Evolutionary conservation across 176 grass and related monocot species (phyloP).

Genomic region (Bothriochloa decipiens): DNA sequence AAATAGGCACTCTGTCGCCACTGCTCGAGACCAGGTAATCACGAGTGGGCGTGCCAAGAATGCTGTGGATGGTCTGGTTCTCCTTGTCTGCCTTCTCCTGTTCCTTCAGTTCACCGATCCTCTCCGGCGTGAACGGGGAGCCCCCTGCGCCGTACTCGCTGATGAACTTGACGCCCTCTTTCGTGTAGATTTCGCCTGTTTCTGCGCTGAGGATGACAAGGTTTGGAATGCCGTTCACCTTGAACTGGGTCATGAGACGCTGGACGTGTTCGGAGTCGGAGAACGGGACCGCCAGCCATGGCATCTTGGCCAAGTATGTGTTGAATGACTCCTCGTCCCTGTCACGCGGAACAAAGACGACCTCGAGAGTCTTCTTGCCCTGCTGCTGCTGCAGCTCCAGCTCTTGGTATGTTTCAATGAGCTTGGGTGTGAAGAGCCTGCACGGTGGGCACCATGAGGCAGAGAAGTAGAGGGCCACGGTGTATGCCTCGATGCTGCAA

Average conservation of each 20-base stretch:
- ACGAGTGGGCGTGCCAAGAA: slow-evolving; percentile 53
- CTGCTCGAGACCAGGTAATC: slow-evolving; percentile 64
- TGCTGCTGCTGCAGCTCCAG: slow-evolving; percentile 13
- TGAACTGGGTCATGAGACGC: slow-evolving; percentile 38
- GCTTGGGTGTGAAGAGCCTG: slow-evolving; percentile 59
- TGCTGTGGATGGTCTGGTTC: slow-evolving; percentile 62
- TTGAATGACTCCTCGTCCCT: slow-evolving; percentile 55
- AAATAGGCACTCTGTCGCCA: slow-evolving; percentile 61
- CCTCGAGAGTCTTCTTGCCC: slow-evolving; percentile 40
- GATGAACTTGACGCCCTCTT: slow-evolving; percentile 49
- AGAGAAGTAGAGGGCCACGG: slow-evolving; percentile 79
- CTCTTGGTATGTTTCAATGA: slow-evolving; percentile 62
- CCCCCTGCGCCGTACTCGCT: slow-evolving; percentile 54
- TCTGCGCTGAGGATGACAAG: slow-evolving; percentile 56
- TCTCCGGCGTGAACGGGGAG: slow-evolving; percentile 74
- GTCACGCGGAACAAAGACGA: slow-evolving; percentile 55
- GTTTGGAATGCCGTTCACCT: slow-evolving; percentile 54
- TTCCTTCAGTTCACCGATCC: slow-evolving; percentile 57
- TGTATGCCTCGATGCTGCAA: slow-evolving; percentile 45
- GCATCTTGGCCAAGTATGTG: slow-evolving; percentile 65
- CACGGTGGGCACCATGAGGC: slow-evolving; percentile 83
- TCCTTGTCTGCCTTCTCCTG: slow-evolving; percentile 55
- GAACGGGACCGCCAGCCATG: slow-evolving; percentile 74
- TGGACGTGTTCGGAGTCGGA: slow-evolving; percentile 50
- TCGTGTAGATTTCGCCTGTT: slow-evolving; percentile 51